Base-by-base conservation (phyloP, 2,329 filamentous ascomycete species). In the Taxawa tesnikishii region DNA sequence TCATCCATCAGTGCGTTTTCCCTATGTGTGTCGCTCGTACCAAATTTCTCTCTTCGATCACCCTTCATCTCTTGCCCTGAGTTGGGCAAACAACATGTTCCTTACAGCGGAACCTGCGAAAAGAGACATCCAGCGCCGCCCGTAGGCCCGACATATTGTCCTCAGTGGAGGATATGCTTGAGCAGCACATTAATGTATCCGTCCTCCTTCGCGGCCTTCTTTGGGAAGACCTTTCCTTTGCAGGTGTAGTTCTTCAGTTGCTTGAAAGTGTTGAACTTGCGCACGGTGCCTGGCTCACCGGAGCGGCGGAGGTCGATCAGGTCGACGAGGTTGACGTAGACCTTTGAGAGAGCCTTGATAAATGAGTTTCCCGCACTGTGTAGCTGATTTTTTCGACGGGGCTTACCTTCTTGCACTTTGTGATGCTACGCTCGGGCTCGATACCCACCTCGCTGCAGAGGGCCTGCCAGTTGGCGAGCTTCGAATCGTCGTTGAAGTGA, bases 251-350 rank as follows among this genome's bases (percentile, higher is more conserved):
- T 15, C 4, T 9, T 17, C 16, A 40, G 21, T 5, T 25, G 11
- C 6, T 28, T 28, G 11, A 16, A 11, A 11, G 17, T 28, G 5
- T 25, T 7, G 26, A 40, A 43, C 7, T 21, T 21, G 1, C 12
- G 6, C 14, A 41, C 30, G 12, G 37, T 25, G 6, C 15, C 28
- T 15, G 6, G 12, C 4, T 3, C 16, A n/a, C 19, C 19, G n/a
- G 19, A 8, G 12, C 34, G 30, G 7, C 34, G 32, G 5, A 28
- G 19, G 11, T 38, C 13, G 17, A 40, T 30, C 13, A 43, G 29
- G 24, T 43, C 39, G 8, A 37, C 25, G 8, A 41, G 26, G 26
- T 43, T 43, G 33, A 43, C 33, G 14, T 38, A 12, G 6, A 38
- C 26, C 3, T 27, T 15, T 6, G 17, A 34, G 2, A 43, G 36